Percentiles rank a stretch among this genome's conserved stretches.
Conservation (phyloP, 345 rosid genomes). For the Hypericum perforatum region DNA sequence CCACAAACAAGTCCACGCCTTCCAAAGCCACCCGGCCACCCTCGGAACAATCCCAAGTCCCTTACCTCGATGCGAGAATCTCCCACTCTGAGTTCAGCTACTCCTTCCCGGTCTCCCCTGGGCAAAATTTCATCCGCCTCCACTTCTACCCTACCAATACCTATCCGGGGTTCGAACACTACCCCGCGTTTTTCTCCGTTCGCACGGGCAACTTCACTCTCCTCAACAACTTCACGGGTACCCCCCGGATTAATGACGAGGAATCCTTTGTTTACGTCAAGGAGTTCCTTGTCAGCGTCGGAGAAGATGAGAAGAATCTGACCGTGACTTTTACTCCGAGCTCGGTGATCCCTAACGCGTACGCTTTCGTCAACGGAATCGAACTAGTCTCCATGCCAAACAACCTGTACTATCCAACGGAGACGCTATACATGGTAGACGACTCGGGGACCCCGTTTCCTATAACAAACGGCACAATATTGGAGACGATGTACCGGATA, state of each 20-base stretch:
- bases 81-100: conserved; percentile 20
- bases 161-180: background rate
- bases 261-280: background rate
- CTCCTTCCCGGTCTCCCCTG: conserved; percentile 12
- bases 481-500: background rate
- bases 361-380: conserved; percentile 3
- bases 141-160: conserved; percentile 13
- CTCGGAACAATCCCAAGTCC: background rate
- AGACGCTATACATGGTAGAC: too few species aligned
- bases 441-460: background rate
- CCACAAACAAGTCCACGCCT: background rate
- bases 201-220: conserved; percentile 12
- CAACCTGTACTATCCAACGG: background rate
- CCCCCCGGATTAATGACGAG: background rate
- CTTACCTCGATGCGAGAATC: conserved; percentile 14
- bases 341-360: background rate
- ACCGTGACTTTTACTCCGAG: background rate
- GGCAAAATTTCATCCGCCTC: conserved; percentile 20
- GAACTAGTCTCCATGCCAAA: conserved; percentile 1
- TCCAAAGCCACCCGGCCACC: background rate
- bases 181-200: conserved; percentile 19
- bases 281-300: background rate
- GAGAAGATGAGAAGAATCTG: background rate
- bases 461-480: background rate
- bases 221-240: conserved; percentile 22